Percentiles rank a stretch among this genome's conserved stretches.
These are phyloP conservation scores for Penicillium crustosum DNA, from an alignment of 2,329 filamentous ascomycete species.

Conservation along the genomic window DNA sequence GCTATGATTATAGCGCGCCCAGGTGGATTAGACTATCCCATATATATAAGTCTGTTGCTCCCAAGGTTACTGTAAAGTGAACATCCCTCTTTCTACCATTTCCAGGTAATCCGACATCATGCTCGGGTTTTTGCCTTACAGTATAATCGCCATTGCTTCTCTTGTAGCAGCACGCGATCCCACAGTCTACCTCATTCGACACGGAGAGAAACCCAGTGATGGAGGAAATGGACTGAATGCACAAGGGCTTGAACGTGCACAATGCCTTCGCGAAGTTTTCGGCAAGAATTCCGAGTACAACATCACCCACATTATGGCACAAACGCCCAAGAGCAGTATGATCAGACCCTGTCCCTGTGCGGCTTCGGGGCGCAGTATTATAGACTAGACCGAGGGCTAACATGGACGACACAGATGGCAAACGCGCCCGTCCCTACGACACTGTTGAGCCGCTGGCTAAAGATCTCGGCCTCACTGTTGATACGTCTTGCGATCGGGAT, in stretches of 20 bases:
- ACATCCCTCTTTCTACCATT: not conserved
- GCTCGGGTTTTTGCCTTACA: not conserved
- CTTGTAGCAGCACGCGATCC: constrained; percentile 33
- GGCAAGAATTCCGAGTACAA: constrained; percentile 53
- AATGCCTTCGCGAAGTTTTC: constrained; percentile 61
- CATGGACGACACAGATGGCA: constrained; percentile 45
- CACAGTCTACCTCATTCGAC: constrained; percentile 63
- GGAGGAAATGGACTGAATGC: constrained; percentile 52
- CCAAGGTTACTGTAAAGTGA: not conserved
- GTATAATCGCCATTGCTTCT: constrained; percentile 13
- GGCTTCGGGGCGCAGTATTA: not conserved
- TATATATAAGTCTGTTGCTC: not conserved
- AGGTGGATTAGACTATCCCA: no score
- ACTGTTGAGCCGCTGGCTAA: constrained; percentile 58
- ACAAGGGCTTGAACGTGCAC: constrained; percentile 56
- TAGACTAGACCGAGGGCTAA: not conserved
- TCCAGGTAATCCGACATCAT: not conserved
- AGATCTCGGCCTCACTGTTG: constrained; percentile 57
- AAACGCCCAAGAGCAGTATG: constrained; percentile 50
- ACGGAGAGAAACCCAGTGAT: constrained; percentile 60
- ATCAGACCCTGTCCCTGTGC: constrained; percentile 4
- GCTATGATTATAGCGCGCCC: not conserved
- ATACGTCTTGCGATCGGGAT: constrained; percentile 58
- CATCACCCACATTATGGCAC: constrained; percentile 60
- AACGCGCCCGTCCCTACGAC: constrained; percentile 54